Conservation (phyloP, 768 basidiomycete genomes). For the Boletellus ananiceps region DNA sequence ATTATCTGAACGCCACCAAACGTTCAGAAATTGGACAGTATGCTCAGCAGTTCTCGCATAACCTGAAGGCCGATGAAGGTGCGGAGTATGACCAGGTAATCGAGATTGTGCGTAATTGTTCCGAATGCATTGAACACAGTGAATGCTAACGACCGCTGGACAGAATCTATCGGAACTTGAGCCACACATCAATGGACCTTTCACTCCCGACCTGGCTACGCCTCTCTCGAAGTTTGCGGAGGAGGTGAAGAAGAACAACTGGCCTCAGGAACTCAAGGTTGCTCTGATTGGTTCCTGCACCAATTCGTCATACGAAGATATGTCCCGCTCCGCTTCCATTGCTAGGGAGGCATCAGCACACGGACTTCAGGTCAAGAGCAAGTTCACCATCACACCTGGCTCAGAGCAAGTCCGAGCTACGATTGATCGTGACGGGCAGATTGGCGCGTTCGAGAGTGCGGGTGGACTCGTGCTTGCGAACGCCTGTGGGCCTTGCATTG, state of each 20-base stretch:
- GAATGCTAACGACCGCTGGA: background rate
- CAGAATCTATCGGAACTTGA: constrained; percentile 95
- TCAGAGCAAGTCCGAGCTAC: constrained; percentile 98
- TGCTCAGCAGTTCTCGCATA: constrained; percentile 84
- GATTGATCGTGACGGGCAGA: constrained; percentile 93
- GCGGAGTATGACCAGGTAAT: constrained; percentile 94
- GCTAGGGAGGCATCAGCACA: constrained; percentile 84
- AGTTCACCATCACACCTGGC: constrained; percentile 98
- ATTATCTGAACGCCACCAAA: constrained; percentile 94
- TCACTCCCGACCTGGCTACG: constrained; percentile 99
- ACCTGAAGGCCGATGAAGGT: constrained; percentile 80
- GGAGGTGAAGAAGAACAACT: constrained; percentile 90
- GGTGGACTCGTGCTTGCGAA: constrained; percentile 96
- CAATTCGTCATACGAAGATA: constrained; percentile 99
- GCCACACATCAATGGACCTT: constrained; percentile 99
- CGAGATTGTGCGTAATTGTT: constrained; percentile 64
- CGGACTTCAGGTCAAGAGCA: constrained; percentile 84
- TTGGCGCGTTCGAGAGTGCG: constrained; percentile 77
- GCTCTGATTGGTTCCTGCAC: constrained; percentile 99
- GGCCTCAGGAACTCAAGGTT: constrained; percentile 97
- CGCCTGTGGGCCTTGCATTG: constrained; percentile 98
- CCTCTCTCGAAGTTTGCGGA: constrained; percentile 93
- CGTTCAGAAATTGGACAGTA: constrained; percentile 84
- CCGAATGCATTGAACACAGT: background rate
- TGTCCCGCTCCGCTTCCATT: constrained; percentile 96